Conservation (phyloP, 495 filamentous ascomycete species). For the Venustampulla echinocandica region DNA sequence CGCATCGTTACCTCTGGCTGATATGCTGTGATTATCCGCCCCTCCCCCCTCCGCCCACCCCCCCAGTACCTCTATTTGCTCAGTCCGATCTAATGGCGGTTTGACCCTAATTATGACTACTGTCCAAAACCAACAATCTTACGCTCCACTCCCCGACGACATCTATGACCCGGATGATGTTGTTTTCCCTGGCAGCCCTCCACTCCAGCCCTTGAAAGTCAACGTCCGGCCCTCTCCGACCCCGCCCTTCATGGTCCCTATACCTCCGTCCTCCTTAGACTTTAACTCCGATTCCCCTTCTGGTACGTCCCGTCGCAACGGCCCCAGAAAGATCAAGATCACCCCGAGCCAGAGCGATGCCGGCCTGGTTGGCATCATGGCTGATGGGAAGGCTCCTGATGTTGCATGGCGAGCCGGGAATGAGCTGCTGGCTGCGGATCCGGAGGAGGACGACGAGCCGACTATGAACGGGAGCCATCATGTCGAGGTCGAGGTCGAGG, state of each 20-base stretch:
- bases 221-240: conserved; percentile 19
- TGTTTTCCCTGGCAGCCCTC: conserved; percentile 15
- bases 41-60: not conserved
- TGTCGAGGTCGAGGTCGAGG: conserved; percentile 11
- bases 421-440: conserved; percentile 26
- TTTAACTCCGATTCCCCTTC: conserved; percentile 9
- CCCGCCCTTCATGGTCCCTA: conserved; percentile 12
- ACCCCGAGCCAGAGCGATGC: conserved; percentile 39
- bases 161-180: conserved; percentile 22
- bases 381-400: conserved; percentile 37
- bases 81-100: conserved; percentile 14
- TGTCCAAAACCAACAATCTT: conserved; percentile 9
- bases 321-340: conserved; percentile 5
- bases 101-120: conserved; percentile 19
- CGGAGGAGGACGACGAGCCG: conserved; percentile 24
- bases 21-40: conserved; percentile 10
- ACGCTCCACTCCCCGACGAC: conserved; percentile 5
- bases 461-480: conserved; percentile 2
- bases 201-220: conserved; percentile 17
- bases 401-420: conserved; percentile 36
- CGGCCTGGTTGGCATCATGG: conserved; percentile 43
- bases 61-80: not conserved
- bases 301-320: conserved; percentile 9
- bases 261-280: conserved; percentile 13
- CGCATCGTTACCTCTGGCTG: conserved; percentile 1